Evolutionary conservation across 2,329 filamentous ascomycete species (phyloP), one percentile per base, ranked within the genome.

Genomic region (Metarhizium humberi): DNA sequence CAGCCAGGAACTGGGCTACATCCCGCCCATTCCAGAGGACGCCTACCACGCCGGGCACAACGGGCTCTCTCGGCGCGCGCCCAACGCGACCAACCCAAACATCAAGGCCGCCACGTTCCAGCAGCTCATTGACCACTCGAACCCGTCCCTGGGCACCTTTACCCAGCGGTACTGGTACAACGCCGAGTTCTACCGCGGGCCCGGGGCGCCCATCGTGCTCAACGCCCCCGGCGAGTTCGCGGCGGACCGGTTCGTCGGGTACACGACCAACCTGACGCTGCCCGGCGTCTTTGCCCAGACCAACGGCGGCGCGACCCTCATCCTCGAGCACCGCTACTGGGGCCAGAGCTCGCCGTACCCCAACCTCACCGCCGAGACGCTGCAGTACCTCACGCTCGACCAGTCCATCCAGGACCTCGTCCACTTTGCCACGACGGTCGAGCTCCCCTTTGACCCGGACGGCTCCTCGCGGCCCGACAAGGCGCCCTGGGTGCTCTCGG

Each of bases 321-420:
- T 92, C 51, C 76, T 94, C 2, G 90, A 94, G 71, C 89, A 94
- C 66, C 82, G 90, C 51, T 95, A 92, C 75, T 95, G 91, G 66
- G 90, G 90, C 55, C 76, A 76, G 14, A 90, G 86, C 64, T 84
- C 85, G 53, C 88, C 88, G 0, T 79, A 79, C 0, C 66, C 75
- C 3, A 78, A 88, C 63, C 75, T 91, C 54, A 75, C 71, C 62
- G 86, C 82, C 0, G 74, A 86, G 64, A 89, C 79, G 60, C 71
- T 94, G 58, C 82, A 87, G 3, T 91, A 91, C 72, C 73, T 92
- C 64, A 87, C 87, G 1, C 90, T 89, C 1, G 85, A 91, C 60
- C 88, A 94, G 68, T 80, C 87, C 0, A 66, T 94, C 51, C 86
- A 86, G 6, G 90, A 95, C 64, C 80, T 85, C 53, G 84, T 82